Percentiles rank a stretch among this genome's conserved stretches.
These are phyloP conservation scores for Paramecium sonneborni DNA, from an alignment of 73 alveolate species.

Conservation along the genomic window DNA sequence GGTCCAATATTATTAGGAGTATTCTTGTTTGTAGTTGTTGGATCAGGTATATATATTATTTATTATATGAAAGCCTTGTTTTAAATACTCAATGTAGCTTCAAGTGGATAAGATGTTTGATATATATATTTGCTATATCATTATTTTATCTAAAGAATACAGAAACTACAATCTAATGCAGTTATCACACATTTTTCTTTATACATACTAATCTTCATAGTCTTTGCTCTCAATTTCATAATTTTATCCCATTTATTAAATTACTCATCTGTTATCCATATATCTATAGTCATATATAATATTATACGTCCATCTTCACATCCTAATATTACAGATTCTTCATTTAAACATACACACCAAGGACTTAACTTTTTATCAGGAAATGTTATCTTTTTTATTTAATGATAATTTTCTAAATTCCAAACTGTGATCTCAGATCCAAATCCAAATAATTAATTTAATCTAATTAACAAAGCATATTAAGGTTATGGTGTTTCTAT, in stretches of 20 bases:
- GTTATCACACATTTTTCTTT: background rate
- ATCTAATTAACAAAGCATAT: background rate
- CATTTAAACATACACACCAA: background rate
- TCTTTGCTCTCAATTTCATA: background rate
- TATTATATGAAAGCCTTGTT: constrained; percentile 69
- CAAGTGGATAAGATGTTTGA: constrained; percentile 51
- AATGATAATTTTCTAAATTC: background rate
- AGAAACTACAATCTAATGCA: background rate
- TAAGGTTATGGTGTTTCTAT: background rate
- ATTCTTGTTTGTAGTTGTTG: constrained; percentile 81
- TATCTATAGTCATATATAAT: background rate
- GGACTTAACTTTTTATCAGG: background rate
- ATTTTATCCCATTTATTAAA: background rate
- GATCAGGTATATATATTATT: constrained; percentile 48
- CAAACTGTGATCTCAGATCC: background rate
- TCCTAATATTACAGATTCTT: background rate
- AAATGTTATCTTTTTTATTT: background rate
- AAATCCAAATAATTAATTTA: background rate
- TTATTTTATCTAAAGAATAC: background rate
- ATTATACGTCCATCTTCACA: constrained; percentile 16
- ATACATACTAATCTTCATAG: background rate
- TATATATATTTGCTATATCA: background rate
- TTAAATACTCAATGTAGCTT: constrained; percentile 68
- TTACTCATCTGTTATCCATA: background rate
- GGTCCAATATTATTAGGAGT: constrained; percentile 84